Evolutionary conservation across 257 asterid species (phyloP), one percentile per base, ranked within the genome.

Genomic region (Schizonepeta tenuifolia): DNA sequence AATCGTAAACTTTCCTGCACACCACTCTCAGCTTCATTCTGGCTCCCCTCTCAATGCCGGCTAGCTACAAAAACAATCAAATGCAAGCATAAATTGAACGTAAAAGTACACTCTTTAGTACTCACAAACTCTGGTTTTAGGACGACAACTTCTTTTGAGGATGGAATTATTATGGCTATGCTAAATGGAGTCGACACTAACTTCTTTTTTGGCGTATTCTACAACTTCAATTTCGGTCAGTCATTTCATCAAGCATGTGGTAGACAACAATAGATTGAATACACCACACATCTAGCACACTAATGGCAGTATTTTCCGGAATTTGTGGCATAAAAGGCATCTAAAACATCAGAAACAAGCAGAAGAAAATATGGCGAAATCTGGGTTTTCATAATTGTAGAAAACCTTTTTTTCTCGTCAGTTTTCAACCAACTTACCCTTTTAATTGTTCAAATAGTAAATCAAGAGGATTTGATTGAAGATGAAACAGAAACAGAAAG

Each of bases 21-120:
- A 79, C 94, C 60, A 85, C 87, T 78, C 75, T 87, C 72, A 86
- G 35, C 90, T 91, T 93, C 90, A 86, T 89, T 64, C 73, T 70
- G 63, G 80, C 68, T 67, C 24, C 65, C 55, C 26, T 8, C 10
- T 47, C 61, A 20, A 31, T 3, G n/a, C 64, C 43, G 9, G 17
- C 65, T 68, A 59, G 77, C 58, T 26, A 15, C 12, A 80, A 36
- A 56, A 74, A 68, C 15, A 61, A 26, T 7, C 20, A 62, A 72
- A 18, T 0, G 6, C 41, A 61, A 31, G 54, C 33, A 12, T n/a
- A 5, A 13, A 60, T 17, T 5, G 3, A 11, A 38, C 2, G 35
- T 20, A 35, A 43, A 64, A n/a, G 8, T 17, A 44, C n/a, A 17
- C n/a, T 47, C 35, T 61, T 18, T 8, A 20, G 11, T 15, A 40